Evolutionary conservation across 129 eudicot species (phyloP).

Genomic region (Lactuca sativa): DNA sequence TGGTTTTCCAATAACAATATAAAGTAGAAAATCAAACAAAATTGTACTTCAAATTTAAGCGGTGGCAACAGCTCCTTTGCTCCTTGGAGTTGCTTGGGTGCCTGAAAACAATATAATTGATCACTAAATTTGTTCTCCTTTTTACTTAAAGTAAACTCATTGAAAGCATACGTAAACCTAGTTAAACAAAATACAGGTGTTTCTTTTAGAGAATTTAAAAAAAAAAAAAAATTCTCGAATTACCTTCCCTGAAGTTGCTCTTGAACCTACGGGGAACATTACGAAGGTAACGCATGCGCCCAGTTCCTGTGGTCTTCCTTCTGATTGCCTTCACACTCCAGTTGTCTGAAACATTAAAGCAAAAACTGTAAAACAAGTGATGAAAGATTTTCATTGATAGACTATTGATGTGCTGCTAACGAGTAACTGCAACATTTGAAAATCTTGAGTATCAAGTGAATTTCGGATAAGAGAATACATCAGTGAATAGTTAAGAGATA

Average conservation of each 20-base stretch:
- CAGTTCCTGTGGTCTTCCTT: conserved; percentile 77
- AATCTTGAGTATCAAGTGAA: not conserved
- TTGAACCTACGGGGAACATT: conserved; percentile 73
- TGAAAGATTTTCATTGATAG: not conserved
- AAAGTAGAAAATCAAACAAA: conserved; percentile 25
- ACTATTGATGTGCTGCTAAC: no score
- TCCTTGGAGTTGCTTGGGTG: conserved; percentile 73
- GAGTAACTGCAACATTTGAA: no score
- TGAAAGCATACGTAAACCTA: no score
- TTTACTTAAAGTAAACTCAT: no score
- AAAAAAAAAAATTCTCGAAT: not conserved
- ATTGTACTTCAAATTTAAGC: conserved; percentile 35
- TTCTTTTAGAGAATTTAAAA: not conserved
- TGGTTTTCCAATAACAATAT: conserved; percentile 12
- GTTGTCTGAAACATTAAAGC: conserved; percentile 33
- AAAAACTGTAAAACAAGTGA: not conserved
- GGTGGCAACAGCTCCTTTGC: conserved; percentile 51
- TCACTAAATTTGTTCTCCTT: not conserved
- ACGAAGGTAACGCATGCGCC: conserved; percentile 75
- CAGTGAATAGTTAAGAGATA: not conserved
- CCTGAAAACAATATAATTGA: conserved; percentile 26
- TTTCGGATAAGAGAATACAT: not conserved
- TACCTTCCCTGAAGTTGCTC: conserved; percentile 70
- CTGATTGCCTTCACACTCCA: conserved; percentile 58
- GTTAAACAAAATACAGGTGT: no score